Conservation (phyloP, 176 grass and related monocot genomes). For the Thinopyrum elongatum region DNA sequence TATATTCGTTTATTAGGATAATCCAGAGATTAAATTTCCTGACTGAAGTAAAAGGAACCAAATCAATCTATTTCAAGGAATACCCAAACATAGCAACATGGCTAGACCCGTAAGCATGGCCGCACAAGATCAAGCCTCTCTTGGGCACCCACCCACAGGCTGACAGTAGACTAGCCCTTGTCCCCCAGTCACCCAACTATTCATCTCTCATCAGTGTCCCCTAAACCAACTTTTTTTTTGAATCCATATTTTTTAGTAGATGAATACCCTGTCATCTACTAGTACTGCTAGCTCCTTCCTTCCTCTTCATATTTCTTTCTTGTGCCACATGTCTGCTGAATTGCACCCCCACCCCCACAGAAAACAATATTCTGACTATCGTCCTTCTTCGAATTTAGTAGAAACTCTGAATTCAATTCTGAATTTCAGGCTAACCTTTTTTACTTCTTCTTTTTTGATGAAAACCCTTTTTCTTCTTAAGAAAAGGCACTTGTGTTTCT, state of each 20-base stretch:
- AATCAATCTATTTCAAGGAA: neutral
- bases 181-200: conserved; percentile 40
- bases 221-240: neutral
- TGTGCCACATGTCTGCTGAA: neutral
- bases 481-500: neutral
- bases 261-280: neutral
- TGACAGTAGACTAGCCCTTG: conserved; percentile 39
- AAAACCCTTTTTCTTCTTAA: neutral
- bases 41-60: no score
- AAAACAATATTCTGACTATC: neutral
- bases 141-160: neutral
- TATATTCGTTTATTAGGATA: no score
- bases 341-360: neutral
- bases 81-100: neutral
- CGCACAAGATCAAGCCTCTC: neutral
- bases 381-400: neutral
- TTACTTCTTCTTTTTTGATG: no score
- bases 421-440: neutral
- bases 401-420: no score
- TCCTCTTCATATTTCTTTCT: neutral
- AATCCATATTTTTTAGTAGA: no score
- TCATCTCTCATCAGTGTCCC: conserved; percentile 16
- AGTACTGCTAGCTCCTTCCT: no score
- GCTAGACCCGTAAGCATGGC: neutral
- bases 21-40: no score